phyloP scores from a whole-genome alignment of 164 flowering plant genomes.

The Cinnamomum chago region DNA sequence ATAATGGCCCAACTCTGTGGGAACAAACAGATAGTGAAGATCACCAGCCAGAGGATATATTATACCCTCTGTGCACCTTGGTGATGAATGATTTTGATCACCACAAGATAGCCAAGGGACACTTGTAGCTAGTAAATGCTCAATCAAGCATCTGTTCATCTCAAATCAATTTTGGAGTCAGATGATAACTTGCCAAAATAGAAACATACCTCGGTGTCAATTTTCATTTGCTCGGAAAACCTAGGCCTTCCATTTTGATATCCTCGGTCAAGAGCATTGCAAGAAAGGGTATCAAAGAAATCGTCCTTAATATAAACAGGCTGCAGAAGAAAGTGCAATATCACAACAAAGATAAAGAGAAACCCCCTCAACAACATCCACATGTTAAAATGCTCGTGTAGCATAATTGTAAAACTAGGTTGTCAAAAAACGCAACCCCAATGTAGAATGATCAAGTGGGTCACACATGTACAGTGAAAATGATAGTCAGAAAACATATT shows the following conservation, averaged over 20 bases:
- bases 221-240: constrained; percentile 66
- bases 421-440: no score
- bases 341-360: background rate
- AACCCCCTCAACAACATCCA: background rate
- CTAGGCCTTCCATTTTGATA: constrained; percentile 48
- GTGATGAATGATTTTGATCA: no score
- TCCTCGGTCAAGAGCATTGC: constrained; percentile 45
- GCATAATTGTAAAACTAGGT: no score
- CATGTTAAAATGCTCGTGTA: no score
- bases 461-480: no score
- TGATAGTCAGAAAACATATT: no score
- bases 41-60: background rate
- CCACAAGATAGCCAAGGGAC: no score
- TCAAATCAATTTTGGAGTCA: no score
- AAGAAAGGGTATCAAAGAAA: constrained; percentile 77
- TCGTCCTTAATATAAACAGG: constrained; percentile 83
- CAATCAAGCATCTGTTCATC: no score
- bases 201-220: constrained; percentile 66
- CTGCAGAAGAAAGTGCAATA: constrained; percentile 21
- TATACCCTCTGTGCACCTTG: background rate
- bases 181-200: background rate
- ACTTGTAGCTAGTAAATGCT: no score
- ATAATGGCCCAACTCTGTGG: no score
- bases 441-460: no score
- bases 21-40: background rate